A percentile compares a stretch with the other conserved stretches of the same genome.
Evolutionary conservation across 768 basidiomycete species (phyloP).

Genomic region (Lentinula detonsa): DNA sequence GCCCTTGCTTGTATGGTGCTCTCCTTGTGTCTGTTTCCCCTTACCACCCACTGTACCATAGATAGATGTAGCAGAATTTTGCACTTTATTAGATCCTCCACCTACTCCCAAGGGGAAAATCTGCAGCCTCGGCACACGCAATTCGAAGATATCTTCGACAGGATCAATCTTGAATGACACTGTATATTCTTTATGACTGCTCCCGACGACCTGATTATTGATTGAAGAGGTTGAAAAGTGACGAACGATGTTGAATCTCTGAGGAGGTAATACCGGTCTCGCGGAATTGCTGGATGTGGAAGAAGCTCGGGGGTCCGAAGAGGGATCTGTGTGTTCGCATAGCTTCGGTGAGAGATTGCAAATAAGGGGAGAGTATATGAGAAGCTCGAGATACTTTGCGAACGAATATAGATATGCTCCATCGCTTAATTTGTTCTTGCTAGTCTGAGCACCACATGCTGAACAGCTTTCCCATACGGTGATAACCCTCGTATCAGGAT

Average conservation of each 20-base stretch:
- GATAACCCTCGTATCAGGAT: neutral
- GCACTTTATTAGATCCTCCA: neutral
- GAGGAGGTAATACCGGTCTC: neutral
- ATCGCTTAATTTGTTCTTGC: conserved; percentile 31
- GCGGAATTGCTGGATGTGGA: conserved; percentile 10
- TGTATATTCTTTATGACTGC: neutral
- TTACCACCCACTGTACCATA: neutral
- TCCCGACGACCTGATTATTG: neutral
- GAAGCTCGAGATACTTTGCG: conserved; percentile 51
- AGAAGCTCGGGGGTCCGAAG: conserved; percentile 13
- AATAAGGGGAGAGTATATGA: conserved; percentile 38
- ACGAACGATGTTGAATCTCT: conserved; percentile 24
- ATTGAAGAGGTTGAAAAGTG: conserved; percentile 30
- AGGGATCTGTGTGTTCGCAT: conserved; percentile 42
- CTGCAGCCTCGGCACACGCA: conserved; percentile 56
- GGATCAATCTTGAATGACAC: conserved; percentile 41
- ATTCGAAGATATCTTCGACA: conserved; percentile 54
- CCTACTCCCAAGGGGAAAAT: conserved; percentile 27
- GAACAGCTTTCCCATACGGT: conserved; percentile 45
- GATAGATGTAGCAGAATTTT: neutral
- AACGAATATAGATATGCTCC: conserved; percentile 49
- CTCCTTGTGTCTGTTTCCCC: neutral
- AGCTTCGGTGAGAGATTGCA: conserved; percentile 27
- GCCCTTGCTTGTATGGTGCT: conserved; percentile 11
- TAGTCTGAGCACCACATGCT: conserved; percentile 34